These are phyloP conservation scores for Pseudogymnoascus sp. DNA, from an alignment of 2,329 filamentous ascomycete genomes.

Conservation along the genomic window DNA sequence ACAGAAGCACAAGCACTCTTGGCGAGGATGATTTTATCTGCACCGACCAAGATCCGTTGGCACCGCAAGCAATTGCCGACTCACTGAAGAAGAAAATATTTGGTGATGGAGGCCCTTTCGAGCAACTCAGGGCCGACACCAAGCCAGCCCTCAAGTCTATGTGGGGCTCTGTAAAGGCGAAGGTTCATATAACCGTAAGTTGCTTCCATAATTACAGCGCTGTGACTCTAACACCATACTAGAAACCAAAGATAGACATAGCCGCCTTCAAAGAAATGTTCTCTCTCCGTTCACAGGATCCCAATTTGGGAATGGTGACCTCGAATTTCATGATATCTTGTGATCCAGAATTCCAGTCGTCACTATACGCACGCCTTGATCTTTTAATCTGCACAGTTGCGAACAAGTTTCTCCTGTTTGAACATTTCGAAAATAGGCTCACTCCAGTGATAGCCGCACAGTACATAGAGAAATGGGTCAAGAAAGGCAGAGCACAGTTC, in stretches of 20 bases:
- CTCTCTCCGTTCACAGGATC: background rate
- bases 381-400: constrained; percentile 22
- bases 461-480: constrained; percentile 30
- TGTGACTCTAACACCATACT: background rate
- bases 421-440: constrained; percentile 34
- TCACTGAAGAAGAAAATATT: background rate
- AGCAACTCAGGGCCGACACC: background rate
- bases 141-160: constrained; percentile 6
- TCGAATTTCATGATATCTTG: constrained; percentile 10
- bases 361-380: background rate
- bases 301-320: background rate
- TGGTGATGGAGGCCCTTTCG: background rate
- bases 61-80: background rate
- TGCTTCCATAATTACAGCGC: background rate
- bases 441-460: constrained; percentile 31
- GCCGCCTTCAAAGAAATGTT: background rate
- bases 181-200: constrained; percentile 5
- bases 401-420: constrained; percentile 37
- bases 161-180: constrained; percentile 1
- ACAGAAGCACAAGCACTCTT: constrained; percentile 1
- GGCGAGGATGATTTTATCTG: background rate
- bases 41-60: background rate
- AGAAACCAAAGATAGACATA: constrained; percentile 1
- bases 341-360: background rate
- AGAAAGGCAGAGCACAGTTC: constrained; percentile 40